Evolutionary conservation across 148 eudicot species (phyloP), one percentile per base, ranked within the genome.

Genomic region (Vaccinium darrowii): DNA sequence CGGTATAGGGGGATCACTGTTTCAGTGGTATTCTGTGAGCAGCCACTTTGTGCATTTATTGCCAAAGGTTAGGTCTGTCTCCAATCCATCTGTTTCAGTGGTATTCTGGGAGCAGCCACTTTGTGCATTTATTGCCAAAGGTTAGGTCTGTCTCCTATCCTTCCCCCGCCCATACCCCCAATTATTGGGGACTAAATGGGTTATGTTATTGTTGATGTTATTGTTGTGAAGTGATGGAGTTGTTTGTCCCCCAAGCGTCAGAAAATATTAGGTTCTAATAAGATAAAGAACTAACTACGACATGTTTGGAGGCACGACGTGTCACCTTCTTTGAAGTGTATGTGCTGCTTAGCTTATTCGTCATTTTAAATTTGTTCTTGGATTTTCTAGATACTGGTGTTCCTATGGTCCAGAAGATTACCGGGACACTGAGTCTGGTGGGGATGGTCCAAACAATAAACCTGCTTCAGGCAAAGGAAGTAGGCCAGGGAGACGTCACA

Each of bases 321-420:
- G 23, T n/a, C 67, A 62, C 67, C 67, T 21, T 62, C 23, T 62
- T 62, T 62, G 67, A 62, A 62, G 67, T 21, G 67, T 8, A 19
- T 21, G 11, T 62, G 67, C 67, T 21, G 21, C 67, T 62, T 19
- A 6, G n/a, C 53, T 60, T 19, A 56, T 19, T 52, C 33, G 7
- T 27, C 30, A 54, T 79, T 39, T 30, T 23, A 4, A n/a, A 8
- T 52, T 8, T 79, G 36, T 39, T 52, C 23, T 78, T 82, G 76
- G 67, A 54, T 51, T 73, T 81, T 78, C 27, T 58, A 88, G 89
- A 65, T 88, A 88, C 58, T 88, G 89, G 89, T 88, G 89, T 71
- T 88, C 89, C 50, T 88, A 85, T 85, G 89, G 89, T 25, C 89
- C 89, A 14, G 89, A 88, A 79, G 87, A 88, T 54, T 88, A 85